Conservation (phyloP, 2,329 filamentous ascomycete species). For the Laburnicola sp. region DNA sequence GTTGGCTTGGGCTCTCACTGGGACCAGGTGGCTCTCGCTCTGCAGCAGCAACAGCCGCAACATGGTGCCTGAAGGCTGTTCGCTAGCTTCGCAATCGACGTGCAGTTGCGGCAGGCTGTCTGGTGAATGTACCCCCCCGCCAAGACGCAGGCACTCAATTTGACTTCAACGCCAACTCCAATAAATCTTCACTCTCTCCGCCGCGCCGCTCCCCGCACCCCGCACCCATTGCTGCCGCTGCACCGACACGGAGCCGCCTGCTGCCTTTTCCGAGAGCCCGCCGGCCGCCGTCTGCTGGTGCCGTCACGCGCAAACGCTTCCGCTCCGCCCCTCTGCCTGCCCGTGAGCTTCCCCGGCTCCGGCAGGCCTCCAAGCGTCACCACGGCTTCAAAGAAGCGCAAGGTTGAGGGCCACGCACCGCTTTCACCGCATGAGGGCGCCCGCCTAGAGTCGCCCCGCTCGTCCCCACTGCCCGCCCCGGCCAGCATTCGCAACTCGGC, state of each 20-base stretch:
- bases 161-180: background rate
- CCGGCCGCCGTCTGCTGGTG: constrained; percentile 12
- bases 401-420: constrained; percentile 42
- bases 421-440: constrained; percentile 40
- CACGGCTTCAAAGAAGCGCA: constrained; percentile 53
- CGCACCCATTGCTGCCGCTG: constrained; percentile 17
- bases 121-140: background rate
- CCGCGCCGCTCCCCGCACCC: constrained; percentile 9
- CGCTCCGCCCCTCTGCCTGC: constrained; percentile 31
- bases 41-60: too few species aligned
- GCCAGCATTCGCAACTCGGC: constrained; percentile 30
- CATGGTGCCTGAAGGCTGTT: background rate
- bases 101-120: background rate
- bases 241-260: constrained; percentile 16
- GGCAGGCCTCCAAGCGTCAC: constrained; percentile 44
- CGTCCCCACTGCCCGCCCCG: constrained; percentile 41
- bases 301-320: constrained; percentile 24
- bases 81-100: background rate
- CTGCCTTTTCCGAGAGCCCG: constrained; percentile 6
- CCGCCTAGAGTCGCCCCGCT: constrained; percentile 37
- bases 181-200: constrained; percentile 8
- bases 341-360: constrained; percentile 46
- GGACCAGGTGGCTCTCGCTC: background rate
- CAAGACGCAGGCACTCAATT: constrained; percentile 1
- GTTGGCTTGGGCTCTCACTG: background rate